Evolutionary conservation across 2,329 filamentous ascomycete genomes (phyloP).

Genomic region (Tolypocladium ophioglossoides): DNA sequence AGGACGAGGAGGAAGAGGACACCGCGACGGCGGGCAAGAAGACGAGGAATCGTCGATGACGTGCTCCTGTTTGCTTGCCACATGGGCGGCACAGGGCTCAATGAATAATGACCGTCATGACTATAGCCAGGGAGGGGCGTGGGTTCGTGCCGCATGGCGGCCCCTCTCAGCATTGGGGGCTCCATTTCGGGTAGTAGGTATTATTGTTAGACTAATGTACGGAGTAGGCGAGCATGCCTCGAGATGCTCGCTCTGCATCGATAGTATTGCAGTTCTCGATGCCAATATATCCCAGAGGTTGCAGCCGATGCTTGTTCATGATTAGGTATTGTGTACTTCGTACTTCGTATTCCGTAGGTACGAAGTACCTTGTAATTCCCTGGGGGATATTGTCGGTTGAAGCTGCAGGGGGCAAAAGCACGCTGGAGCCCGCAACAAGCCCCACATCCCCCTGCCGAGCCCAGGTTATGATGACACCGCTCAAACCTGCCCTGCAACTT

Average conservation of each 20-base stretch:
- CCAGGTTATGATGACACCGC: not conserved
- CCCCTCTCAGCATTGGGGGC: not conserved
- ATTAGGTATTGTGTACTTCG: too few species aligned
- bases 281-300: not conserved
- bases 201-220: not conserved
- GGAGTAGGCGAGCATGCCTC: not conserved
- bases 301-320: not conserved
- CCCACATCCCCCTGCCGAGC: not conserved
- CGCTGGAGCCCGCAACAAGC: too few species aligned
- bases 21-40: constrained; percentile 47
- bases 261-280: not conserved
- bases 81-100: not conserved
- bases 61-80: not conserved
- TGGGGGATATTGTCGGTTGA: not conserved
- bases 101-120: not conserved
- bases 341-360: too few species aligned
- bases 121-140: too few species aligned
- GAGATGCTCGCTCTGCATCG: not conserved
- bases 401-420: not conserved
- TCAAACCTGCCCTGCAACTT: not conserved
- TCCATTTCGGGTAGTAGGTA: not conserved
- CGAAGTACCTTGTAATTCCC: too few species aligned
- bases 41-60: constrained; percentile 41
- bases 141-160: not conserved
- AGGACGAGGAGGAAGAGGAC: constrained; percentile 75